These are phyloP conservation scores for Pyrrhoderma noxium DNA, from an alignment of 1,284 basidiomycete species.

Conservation along the genomic window DNA sequence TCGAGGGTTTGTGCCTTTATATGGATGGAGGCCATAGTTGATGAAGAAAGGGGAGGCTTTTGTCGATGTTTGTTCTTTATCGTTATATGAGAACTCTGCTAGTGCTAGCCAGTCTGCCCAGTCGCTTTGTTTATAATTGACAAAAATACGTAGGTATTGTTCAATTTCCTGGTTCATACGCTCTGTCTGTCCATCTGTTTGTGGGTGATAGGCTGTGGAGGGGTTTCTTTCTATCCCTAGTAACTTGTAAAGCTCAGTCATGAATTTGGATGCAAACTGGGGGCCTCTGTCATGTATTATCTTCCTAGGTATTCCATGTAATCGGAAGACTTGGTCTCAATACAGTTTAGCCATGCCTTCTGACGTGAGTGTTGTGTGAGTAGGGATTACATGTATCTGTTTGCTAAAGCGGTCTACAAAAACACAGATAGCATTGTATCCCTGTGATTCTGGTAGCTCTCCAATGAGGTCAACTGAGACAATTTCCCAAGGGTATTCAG, in stretches of 20 bases:
- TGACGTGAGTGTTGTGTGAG: conserved; percentile 24
- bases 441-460: conserved; percentile 21
- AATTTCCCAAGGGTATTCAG: not conserved
- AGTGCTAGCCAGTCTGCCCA: conserved; percentile 1
- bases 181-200: too few species aligned
- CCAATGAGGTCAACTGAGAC: conserved; percentile 5
- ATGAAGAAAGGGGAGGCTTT: not conserved
- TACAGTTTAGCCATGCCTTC: conserved; percentile 24
- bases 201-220: conserved; percentile 4
- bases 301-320: conserved; percentile 30
- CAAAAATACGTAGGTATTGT: too few species aligned
- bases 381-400: conserved; percentile 25
- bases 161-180: too few species aligned
- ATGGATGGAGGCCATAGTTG: not conserved
- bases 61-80: not conserved
- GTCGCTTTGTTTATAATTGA: not conserved
- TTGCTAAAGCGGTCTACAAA: conserved; percentile 32
- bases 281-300: too few species aligned
- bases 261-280: too few species aligned
- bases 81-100: not conserved
- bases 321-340: conserved; percentile 26
- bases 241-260: conserved; percentile 12
- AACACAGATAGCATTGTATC: conserved; percentile 31
- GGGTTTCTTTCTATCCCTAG: conserved; percentile 1
- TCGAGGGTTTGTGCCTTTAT: not conserved